These are phyloP conservation scores for Senna tora DNA, from an alignment of 306 rosid species.

Conservation along the genomic window DNA sequence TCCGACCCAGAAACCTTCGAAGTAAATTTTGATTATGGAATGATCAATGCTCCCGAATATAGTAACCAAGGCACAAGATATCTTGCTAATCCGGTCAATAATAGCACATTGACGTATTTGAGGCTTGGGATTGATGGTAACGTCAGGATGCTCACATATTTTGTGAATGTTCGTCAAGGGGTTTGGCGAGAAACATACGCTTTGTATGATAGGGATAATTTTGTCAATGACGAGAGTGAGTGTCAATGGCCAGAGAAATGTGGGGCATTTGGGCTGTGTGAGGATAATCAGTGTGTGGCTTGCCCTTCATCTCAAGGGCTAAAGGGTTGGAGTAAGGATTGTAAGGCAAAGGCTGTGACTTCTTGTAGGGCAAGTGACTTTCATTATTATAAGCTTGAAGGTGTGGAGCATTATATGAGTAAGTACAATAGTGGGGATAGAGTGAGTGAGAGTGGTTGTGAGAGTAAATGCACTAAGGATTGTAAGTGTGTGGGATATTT, in stretches of 20 bases:
- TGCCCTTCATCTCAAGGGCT: slow-evolving; percentile 43
- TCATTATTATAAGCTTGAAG: slow-evolving; percentile 60
- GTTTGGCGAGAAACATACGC: slow-evolving; percentile 48
- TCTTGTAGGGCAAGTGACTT: slow-evolving; percentile 30
- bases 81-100: slow-evolving; percentile 60
- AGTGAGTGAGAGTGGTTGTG: slow-evolving; percentile 39
- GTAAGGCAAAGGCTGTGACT: slow-evolving; percentile 31
- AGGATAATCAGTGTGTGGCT: slow-evolving; percentile 50
- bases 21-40: background rate
- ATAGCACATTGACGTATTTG: slow-evolving; percentile 56
- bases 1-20: slow-evolving; percentile 29
- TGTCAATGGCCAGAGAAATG: slow-evolving; percentile 46
- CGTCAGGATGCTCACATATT: slow-evolving; percentile 45
- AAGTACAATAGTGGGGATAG: slow-evolving; percentile 52
- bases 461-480: slow-evolving; percentile 36
- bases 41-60: slow-evolving; percentile 20
- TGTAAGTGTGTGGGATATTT: slow-evolving; percentile 49
- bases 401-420: slow-evolving; percentile 73
- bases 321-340: slow-evolving; percentile 48
- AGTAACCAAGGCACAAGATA: slow-evolving; percentile 10
- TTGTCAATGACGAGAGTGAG: slow-evolving; percentile 40
- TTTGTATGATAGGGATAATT: slow-evolving; percentile 43
- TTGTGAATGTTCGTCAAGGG: slow-evolving; percentile 54
- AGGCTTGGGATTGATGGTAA: slow-evolving; percentile 82
- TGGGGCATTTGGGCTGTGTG: slow-evolving; percentile 46